Evolutionary conservation across 495 filamentous ascomycete genomes (phyloP), one percentile per base, ranked within the genome.

Genomic region (Penicillium pulvis): DNA sequence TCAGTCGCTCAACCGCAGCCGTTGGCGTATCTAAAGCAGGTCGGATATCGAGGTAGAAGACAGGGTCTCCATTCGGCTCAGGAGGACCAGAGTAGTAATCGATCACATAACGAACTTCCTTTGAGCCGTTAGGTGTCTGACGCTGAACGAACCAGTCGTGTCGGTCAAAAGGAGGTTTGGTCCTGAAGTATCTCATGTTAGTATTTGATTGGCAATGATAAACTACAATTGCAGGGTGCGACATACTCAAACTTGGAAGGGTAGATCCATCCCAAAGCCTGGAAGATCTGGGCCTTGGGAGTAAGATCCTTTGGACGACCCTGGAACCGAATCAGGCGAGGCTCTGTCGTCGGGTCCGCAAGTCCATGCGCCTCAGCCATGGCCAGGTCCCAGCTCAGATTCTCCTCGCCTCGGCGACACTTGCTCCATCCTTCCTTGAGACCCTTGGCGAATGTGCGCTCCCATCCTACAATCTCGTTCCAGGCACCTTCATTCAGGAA

Each of bases 401-500:
- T 81, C 56, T 85, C 81, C 65, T 97, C 91, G 6, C 93, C 92
- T 28, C 81, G 82, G 50, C 81, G 82, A 66, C 90, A 94, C 51
- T 85, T 79, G 49, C 85, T 78, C 90, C 90, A 96, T 5, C 90
- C 93, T 16, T 81, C 70, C 39, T 62, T 65, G 36, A 96, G 66
- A 4, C 93, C 93, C 49, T 81, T 79, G 42, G 83, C 79, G 63
- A 98, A 98, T 42, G 91, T 79, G 31, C 84, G 81, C 80, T 98
- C 94, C 93, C 94, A 97, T 28, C 85, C 87, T 45, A 92, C 82
- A 59, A 98, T 95, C 76, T 98, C 94, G 8, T 80, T 79, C 94
- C 94, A 98, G 2, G 94, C 94, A 53, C 94, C 94, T 71, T 98
- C 94, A 68, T 98, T 98, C 68, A 98, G 66, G 65, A 97, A 98